Conservation (phyloP, 768 basidiomycete species). For the Boletus rufocinnamomeus region DNA sequence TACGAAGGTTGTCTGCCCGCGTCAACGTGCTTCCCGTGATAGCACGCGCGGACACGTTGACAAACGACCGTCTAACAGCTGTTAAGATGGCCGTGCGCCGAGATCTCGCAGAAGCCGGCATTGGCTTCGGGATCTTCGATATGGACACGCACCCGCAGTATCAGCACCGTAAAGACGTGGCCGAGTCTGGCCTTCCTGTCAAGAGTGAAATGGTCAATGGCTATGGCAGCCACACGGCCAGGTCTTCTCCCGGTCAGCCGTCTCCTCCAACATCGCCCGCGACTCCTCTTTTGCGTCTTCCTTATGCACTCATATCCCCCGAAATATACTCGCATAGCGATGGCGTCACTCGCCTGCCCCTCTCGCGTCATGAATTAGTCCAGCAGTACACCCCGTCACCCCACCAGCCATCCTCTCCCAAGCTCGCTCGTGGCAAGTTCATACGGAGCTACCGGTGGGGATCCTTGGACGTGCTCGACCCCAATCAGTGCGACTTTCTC, state of each 20-base stretch:
- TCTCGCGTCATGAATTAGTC: conserved; percentile 69
- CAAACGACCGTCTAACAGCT: conserved; percentile 76
- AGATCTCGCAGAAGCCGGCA: conserved; percentile 81
- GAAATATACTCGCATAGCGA: conserved; percentile 85
- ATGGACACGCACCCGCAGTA: conserved; percentile 58
- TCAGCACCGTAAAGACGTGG: conserved; percentile 46
- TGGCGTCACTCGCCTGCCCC: conserved; percentile 59
- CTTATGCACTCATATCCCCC: conserved; percentile 84
- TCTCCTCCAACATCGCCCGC: conserved; percentile 73
- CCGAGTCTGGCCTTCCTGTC: conserved; percentile 42
- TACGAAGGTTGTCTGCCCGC: conserved; percentile 75
- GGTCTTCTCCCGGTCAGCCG: conserved; percentile 48
- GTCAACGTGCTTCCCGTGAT: conserved; percentile 90
- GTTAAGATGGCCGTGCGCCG: conserved; percentile 79
- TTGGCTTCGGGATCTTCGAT: conserved; percentile 90
- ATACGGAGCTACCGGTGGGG: conserved; percentile 84
- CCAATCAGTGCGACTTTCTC: conserved; percentile 78
- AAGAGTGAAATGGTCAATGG: conserved; percentile 57
- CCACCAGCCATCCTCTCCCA: conserved; percentile 43
- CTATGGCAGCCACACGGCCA: conserved; percentile 52
- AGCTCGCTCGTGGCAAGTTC: conserved; percentile 63
- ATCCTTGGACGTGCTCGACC: conserved; percentile 75
- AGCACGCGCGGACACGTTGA: conserved; percentile 77
- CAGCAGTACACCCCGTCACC: conserved; percentile 69
- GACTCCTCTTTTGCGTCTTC: conserved; percentile 62